Evolutionary conservation across 2,329 filamentous ascomycete species (phyloP), one percentile per base, ranked within the genome.

Genomic region (Pyricularia sp.): DNA sequence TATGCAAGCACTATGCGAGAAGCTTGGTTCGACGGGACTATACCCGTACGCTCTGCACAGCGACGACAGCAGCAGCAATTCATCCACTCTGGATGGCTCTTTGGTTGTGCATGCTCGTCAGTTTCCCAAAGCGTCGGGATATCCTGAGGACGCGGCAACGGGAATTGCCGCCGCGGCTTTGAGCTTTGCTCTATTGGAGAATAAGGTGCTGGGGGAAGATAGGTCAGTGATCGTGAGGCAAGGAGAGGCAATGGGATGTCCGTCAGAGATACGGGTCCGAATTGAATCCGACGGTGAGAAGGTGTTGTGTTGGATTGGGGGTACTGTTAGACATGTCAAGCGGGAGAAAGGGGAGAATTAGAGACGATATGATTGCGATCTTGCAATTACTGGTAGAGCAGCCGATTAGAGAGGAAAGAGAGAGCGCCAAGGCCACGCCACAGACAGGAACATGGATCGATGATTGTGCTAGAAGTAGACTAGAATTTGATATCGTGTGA

Each of bases 61-160:
- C 64, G 64, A 23, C 17, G 20, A 14, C 28, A n/a, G 17, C 31
- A 20, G 17, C 17, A 11, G 6, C 5, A 20, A n/a, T n/a, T 11
- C 7, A n/a, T 20, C 64, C 20, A 20, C 30, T 42, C 7, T 9
- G 12, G 12, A 28, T 12, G 26, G 26, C 12, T 28, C 59, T 26
- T 28, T 63, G 11, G 10, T 63, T 4, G 59, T 63, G 26, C 59
- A 63, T 63, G 59, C 59, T 63, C 59, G 59, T 28, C 33, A 65
- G 30, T 65, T 50, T 50, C 64, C 64, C 31, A 65, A 50, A 50
- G 64, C 64, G 9, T 65, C 64, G 1, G 64, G 64, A 23, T 65
- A 65, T 6, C 64, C 64, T 31, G 64, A 65, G 30, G 64, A 65
- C 64, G 64, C 64, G 10, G 64, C 64, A 20, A 65, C 64, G 17